phyloP scores from a whole-genome alignment of 2,329 filamentous ascomycete species.

The Torrubiellomyces zombiae region DNA sequence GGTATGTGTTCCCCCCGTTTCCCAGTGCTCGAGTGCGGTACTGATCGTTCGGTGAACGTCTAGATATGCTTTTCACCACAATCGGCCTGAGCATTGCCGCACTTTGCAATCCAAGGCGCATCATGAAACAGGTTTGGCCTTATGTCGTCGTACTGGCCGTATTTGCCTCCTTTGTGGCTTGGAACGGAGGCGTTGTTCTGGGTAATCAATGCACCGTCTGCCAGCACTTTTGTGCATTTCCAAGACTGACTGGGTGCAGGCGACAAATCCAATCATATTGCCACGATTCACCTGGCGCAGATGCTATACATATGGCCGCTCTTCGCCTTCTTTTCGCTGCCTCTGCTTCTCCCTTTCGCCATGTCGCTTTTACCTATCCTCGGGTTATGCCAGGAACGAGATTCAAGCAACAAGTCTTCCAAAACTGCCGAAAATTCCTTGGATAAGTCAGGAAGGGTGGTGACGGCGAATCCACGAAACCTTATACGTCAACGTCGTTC shows the following conservation, averaged over 20 bases:
- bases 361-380: slow-evolving; percentile 18
- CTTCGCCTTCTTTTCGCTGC: slow-evolving; percentile 75
- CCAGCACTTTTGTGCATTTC: too few relatives aligned
- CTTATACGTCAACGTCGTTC: neutral
- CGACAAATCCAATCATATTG: slow-evolving; percentile 87
- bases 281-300: slow-evolving; percentile 75
- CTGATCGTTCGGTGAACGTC: slow-evolving; percentile 8
- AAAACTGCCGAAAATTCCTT: neutral
- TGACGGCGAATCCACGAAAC: neutral
- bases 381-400: neutral
- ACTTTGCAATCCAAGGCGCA: slow-evolving; percentile 26
- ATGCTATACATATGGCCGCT: slow-evolving; percentile 94
- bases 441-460: neutral
- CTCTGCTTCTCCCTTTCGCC: slow-evolving; percentile 44
- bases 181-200: slow-evolving; percentile 85
- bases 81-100: slow-evolving; percentile 48
- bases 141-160: slow-evolving; percentile 44
- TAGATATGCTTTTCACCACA: slow-evolving; percentile 38
- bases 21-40: neutral
- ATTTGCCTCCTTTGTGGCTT: slow-evolving; percentile 62
- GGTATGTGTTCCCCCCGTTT: slow-evolving; percentile 20
- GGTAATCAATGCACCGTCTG: slow-evolving; percentile 32
- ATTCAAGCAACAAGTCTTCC: neutral
- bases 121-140: slow-evolving; percentile 36
- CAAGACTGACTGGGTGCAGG: slow-evolving; percentile 30